Percentiles rank a stretch among this genome's conserved stretches.
phyloP scores from a whole-genome alignment of 73 alveolate genomes.

The Paramecium tetraurelia region DNA sequence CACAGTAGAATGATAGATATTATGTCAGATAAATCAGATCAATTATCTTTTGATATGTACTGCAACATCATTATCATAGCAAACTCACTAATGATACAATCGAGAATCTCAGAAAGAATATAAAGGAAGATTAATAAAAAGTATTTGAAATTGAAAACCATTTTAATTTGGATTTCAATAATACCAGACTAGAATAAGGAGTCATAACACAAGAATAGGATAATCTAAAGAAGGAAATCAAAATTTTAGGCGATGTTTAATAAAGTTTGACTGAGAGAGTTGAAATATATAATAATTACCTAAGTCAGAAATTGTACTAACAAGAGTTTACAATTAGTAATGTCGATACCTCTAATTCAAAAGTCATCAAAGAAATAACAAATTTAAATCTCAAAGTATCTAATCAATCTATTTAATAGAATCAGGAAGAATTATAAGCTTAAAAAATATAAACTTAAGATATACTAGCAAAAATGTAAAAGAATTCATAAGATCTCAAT shows the following conservation, averaged over 20 bases:
- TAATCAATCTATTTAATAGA: neutral
- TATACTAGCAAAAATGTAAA: neutral
- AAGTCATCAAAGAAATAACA: neutral
- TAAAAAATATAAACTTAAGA: neutral
- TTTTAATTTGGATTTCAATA: neutral
- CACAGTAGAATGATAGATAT: neutral
- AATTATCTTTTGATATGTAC: neutral
- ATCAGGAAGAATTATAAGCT: neutral
- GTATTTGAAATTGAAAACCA: neutral
- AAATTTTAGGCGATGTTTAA: neutral
- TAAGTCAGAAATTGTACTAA: neutral
- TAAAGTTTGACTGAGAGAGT: neutral
- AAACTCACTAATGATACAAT: neutral
- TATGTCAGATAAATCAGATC: neutral
- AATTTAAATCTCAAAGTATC: neutral
- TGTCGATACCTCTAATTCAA: neutral
- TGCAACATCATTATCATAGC: neutral
- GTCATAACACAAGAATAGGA: neutral
- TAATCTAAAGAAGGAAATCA: neutral
- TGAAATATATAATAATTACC: neutral
- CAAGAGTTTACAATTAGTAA: neutral
- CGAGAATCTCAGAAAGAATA: neutral
- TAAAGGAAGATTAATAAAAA: neutral
- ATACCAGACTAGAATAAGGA: neutral
- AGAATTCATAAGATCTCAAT: neutral